These are phyloP conservation scores for Artomyces pyxidatus DNA, from an alignment of 768 basidiomycete genomes.

Conservation along the genomic window DNA sequence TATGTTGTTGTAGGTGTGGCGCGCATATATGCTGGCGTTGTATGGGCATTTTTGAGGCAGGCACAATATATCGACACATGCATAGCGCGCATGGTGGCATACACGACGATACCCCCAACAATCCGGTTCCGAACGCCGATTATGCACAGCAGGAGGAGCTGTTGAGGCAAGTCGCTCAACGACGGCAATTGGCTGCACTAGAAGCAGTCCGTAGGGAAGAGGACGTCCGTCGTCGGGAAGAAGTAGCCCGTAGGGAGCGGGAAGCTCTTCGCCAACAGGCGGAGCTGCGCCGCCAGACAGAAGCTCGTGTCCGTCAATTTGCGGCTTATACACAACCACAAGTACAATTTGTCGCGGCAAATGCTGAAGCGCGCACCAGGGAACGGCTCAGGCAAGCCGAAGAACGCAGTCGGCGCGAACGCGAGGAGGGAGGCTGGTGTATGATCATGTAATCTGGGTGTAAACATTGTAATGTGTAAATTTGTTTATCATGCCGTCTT, in stretches of 20 bases:
- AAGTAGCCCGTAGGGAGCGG: not conserved
- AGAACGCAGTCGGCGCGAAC: not conserved
- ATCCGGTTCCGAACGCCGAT: not conserved
- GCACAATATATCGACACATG: slow-evolving; percentile 34
- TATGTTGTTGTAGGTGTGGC: slow-evolving; percentile 15
- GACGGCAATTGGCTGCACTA: not conserved
- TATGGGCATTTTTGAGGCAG: slow-evolving; percentile 29
- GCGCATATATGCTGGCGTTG: slow-evolving; percentile 53
- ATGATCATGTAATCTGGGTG: not conserved
- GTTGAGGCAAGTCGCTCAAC: not conserved
- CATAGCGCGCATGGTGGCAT: slow-evolving; percentile 23
- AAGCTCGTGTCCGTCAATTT: not conserved
- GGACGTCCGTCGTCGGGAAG: not conserved
- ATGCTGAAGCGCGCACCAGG: not conserved
- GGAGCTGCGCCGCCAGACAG: not conserved
- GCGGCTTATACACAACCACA: not conserved
- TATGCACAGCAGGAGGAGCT: not conserved
- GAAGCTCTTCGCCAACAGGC: not conserved
- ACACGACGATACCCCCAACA: slow-evolving; percentile 11
- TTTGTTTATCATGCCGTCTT: too few relatives aligned
- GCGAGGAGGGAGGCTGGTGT: not conserved
- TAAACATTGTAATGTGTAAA: too few relatives aligned
- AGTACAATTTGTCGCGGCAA: not conserved
- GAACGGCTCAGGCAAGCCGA: not conserved
- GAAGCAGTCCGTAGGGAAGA: not conserved